phyloP scores from a whole-genome alignment of 257 asterid genomes.

The Nicotiana otophora region DNA sequence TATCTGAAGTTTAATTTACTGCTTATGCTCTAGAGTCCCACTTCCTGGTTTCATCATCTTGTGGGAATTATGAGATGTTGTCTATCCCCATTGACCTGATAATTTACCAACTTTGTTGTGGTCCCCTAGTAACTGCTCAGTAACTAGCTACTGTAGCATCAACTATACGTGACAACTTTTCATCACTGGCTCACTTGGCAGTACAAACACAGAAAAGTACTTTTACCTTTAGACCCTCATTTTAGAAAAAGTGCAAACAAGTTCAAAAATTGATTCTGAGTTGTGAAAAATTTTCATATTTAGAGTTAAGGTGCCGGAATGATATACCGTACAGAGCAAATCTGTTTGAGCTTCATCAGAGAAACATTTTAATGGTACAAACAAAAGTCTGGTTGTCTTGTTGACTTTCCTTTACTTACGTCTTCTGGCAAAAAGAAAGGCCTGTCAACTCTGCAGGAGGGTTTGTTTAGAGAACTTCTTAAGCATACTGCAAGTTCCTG shows the following conservation, averaged over 20 bases:
- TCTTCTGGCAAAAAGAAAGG: neutral
- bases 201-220: neutral
- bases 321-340: neutral
- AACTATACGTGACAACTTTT: neutral
- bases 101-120: no score
- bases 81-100: no score
- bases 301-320: neutral
- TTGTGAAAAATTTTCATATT: neutral
- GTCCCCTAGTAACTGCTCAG: neutral
- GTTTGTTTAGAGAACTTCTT: neutral
- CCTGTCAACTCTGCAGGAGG: neutral
- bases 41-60: no score
- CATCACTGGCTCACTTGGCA: neutral
- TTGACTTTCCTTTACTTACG: neutral
- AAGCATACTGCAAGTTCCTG: neutral
- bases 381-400: neutral
- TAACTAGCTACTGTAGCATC: neutral
- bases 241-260: neutral
- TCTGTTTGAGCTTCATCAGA: neutral
- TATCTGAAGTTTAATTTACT: no score
- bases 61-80: no score
- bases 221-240: neutral
- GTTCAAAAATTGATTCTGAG: neutral
- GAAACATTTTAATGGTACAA: neutral
- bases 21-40: no score